These are phyloP conservation scores for Tilletia setariae DNA, from an alignment of 1,284 basidiomycete genomes.

Conservation along the genomic window DNA sequence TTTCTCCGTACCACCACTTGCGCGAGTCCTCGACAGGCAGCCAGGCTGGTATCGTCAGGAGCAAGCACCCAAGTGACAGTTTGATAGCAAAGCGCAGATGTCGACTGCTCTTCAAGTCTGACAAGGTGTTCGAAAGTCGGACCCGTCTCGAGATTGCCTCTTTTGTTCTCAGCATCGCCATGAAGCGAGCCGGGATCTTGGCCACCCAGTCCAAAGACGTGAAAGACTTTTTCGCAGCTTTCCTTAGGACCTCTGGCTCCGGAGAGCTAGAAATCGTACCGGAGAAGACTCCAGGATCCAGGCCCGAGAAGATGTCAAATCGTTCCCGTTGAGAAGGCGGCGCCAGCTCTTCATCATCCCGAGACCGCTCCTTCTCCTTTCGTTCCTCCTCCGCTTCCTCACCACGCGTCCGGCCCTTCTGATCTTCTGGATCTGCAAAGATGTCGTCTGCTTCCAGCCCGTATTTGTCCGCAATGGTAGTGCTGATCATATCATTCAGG, in stretches of 20 bases:
- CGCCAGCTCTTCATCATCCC: too few species aligned
- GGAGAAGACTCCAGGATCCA: neutral
- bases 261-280: constrained; percentile 5
- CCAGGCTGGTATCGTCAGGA: constrained; percentile 57
- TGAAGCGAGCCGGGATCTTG: too few species aligned
- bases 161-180: neutral
- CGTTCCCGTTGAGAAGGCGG: neutral
- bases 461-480: neutral
- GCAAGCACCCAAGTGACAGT: constrained; percentile 55
- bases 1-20: constrained; percentile 53
- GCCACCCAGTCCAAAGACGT: too few species aligned
- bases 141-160: constrained; percentile 22
- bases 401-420: neutral
- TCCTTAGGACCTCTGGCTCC: neutral
- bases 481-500: constrained; percentile 14
- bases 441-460: constrained; percentile 18
- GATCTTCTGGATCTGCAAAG: constrained; percentile 13
- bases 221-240: too few species aligned
- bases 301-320: neutral
- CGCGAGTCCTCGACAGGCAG: constrained; percentile 42
- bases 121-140: constrained; percentile 24
- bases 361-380: constrained; percentile 1
- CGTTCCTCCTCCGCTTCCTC: constrained; percentile 4
- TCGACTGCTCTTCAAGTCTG: constrained; percentile 53
- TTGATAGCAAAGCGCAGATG: constrained; percentile 58